Evolutionary conservation across 2,329 filamentous ascomycete genomes (phyloP).

Genomic region (Tricladium varicosporioides): DNA sequence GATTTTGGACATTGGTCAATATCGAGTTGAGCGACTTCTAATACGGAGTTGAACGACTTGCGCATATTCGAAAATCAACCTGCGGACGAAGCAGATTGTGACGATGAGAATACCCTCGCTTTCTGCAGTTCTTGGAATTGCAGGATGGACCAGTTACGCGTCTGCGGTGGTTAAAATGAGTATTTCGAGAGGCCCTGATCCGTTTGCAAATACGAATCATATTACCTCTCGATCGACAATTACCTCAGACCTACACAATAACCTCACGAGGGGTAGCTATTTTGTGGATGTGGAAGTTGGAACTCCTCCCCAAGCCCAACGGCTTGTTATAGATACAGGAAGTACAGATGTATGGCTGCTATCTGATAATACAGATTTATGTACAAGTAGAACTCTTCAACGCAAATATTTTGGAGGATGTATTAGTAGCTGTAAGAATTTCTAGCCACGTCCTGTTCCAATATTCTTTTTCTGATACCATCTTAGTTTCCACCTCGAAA

Average conservation of each 20-base stretch:
- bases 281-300: constrained; percentile 51
- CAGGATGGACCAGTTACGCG: not conserved
- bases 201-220: not conserved
- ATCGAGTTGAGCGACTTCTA: no score
- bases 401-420: constrained; percentile 26
- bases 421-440: constrained; percentile 44
- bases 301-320: constrained; percentile 53
- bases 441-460: constrained; percentile 20
- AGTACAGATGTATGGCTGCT: constrained; percentile 60
- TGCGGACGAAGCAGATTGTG: no score
- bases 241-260: constrained; percentile 39
- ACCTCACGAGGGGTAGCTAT: constrained; percentile 50
- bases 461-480: not conserved
- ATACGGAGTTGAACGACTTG: no score
- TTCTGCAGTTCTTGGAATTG: constrained; percentile 5
- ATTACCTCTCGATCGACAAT: constrained; percentile 16
- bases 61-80: no score
- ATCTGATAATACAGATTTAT: constrained; percentile 34
- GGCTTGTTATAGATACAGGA: constrained; percentile 58
- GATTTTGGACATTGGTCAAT: not conserved
- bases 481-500: constrained; percentile 44
- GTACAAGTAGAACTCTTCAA: constrained; percentile 14
- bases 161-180: constrained; percentile 6
- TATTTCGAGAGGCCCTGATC: constrained; percentile 3
- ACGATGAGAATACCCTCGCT: not conserved